Conservation (phyloP, 129 eudicot genomes). For the Flaveria trinervia region DNA sequence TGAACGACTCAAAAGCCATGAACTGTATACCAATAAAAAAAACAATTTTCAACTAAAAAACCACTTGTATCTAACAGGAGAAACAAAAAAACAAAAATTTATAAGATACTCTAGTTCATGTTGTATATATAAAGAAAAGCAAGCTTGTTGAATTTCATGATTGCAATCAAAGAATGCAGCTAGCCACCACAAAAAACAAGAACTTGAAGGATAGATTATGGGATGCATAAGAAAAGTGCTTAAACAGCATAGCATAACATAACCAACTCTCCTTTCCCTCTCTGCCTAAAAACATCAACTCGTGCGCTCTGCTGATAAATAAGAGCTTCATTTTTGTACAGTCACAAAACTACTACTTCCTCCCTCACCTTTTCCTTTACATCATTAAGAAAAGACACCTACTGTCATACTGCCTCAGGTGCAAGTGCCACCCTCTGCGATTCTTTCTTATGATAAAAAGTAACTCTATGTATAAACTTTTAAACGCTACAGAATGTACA, state of each 20-base stretch:
- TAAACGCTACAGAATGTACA: conserved; percentile 86
- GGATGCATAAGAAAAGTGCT: conserved; percentile 11
- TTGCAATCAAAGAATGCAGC: neutral
- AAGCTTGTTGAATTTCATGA: neutral
- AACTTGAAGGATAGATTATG: neutral
- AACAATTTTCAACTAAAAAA: too few relatives aligned
- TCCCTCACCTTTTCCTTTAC: conserved; percentile 28
- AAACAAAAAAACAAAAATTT: too few relatives aligned
- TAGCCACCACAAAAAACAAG: neutral
- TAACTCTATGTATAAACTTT: conserved; percentile 69
- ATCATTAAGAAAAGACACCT: conserved; percentile 24
- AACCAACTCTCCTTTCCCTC: neutral
- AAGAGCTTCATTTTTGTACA: conserved; percentile 72
- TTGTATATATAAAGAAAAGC: neutral
- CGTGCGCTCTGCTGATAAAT: conserved; percentile 36
- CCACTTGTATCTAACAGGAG: too few relatives aligned
- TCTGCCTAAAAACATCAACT: conserved; percentile 22
- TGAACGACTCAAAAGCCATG: too few relatives aligned
- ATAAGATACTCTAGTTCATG: too few relatives aligned
- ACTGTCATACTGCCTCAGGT: conserved; percentile 43
- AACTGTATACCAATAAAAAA: too few relatives aligned
- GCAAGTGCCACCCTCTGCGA: conserved; percentile 43
- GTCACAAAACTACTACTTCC: conserved; percentile 52
- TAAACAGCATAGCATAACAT: conserved; percentile 18
- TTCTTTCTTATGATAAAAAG: conserved; percentile 39